phyloP scores from a whole-genome alignment of 139 green algal species.

The Micromonas pusilla region DNA sequence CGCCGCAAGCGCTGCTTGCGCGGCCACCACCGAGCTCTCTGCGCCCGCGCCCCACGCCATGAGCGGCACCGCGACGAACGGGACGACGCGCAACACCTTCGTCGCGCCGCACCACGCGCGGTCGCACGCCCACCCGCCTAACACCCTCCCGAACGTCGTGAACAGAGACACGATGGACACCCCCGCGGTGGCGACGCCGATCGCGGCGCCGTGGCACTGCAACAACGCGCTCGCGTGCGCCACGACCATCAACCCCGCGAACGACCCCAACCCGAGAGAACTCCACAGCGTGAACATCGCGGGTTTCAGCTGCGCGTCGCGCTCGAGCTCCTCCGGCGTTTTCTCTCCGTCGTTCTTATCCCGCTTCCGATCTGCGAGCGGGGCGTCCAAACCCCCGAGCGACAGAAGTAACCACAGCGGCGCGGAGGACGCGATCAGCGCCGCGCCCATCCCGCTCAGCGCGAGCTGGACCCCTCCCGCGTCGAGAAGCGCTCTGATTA shows the following conservation, averaged over 20 bases:
- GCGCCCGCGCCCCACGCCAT: background rate
- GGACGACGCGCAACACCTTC: background rate
- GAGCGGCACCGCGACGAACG: background rate
- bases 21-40: background rate
- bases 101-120: background rate
- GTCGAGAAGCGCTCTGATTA: background rate
- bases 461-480: background rate
- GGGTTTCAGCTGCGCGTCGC: conserved; percentile 2
- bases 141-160: conserved; percentile 7
- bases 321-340: background rate
- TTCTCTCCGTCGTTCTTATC: background rate
- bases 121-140: conserved; percentile 21
- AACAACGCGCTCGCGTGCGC: conserved; percentile 11
- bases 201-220: background rate
- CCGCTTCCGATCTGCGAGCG: background rate
- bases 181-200: conserved; percentile 1
- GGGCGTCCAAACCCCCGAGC: background rate
- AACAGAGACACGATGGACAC: conserved; percentile 5
- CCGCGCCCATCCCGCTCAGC: background rate
- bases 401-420: background rate
- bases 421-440: background rate
- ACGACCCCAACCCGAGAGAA: background rate
- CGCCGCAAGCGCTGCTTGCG: background rate
- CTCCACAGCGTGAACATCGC: background rate
- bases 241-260: conserved; percentile 11